Evolutionary conservation across 331 rosid species (phyloP), one percentile per base, ranked within the genome.

Genomic region (Pyrus hybrid): DNA sequence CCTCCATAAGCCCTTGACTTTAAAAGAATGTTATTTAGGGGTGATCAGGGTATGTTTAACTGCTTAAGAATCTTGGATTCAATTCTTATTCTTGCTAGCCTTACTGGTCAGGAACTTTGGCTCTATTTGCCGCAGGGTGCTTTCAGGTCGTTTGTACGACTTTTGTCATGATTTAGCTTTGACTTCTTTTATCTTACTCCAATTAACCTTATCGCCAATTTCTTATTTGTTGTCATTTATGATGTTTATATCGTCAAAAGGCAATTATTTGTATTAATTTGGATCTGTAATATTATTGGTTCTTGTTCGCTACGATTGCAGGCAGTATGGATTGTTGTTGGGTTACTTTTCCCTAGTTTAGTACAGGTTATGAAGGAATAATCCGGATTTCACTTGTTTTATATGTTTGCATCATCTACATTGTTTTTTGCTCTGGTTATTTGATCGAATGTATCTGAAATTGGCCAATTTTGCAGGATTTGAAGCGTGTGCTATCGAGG

Each of bases 401-500:
- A 26, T 79, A 21, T 58, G 35, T 76, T 76, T 79, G 29, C 76
- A 74, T 66, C 30, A 14, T 25, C 23, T 61, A 60, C 51, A 16
- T 74, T 61, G 13, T 62, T 62, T 58, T 75, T 80, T 68, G 41
- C 16, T 78, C 68, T 4, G 25, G 70, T 82, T 77, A 49, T 62
- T 53, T 80, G 78, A 67, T 74, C 72, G 22, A 37, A 77, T 73
- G 70, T 11, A 20, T 79, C 88, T 89, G 86, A 79, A 86, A 70
- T 83, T 65, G 32, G 82, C 76, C 80, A 81, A 72, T 81, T 89
- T 85, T 93, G 92, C 97, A 88, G 97, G 92, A 80, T 71, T 86
- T 70, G 79, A 79, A 89, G 89, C 83, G 35, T 79, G 72, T 70
- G 83, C 93, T 81, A 77, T 67, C 47, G 41, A 76, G 90, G 89